These are phyloP conservation scores for Trametes coccinea DNA, from an alignment of 768 basidiomycete species.

Conservation along the genomic window DNA sequence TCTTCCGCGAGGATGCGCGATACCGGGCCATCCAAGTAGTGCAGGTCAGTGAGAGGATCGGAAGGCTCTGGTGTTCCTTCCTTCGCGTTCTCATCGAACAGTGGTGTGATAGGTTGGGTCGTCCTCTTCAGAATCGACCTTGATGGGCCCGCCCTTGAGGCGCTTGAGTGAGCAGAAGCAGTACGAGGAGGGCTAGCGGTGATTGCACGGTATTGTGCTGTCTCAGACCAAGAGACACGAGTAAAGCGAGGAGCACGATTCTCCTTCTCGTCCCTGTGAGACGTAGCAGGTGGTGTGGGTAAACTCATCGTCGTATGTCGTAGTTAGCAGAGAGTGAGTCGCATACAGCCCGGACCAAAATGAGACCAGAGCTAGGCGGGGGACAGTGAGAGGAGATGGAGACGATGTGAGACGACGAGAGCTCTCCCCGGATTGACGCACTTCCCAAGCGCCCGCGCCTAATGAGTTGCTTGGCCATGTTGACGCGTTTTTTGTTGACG, in stretches of 20 bases:
- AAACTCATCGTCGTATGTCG: conserved; percentile 22
- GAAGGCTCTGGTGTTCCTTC: conserved; percentile 78
- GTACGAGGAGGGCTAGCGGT: conserved; percentile 20
- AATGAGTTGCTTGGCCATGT: conserved; percentile 17
- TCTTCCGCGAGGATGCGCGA: conserved; percentile 53
- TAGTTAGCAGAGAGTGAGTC: neutral
- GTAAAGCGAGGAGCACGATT: conserved; percentile 21
- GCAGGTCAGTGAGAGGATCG: conserved; percentile 61
- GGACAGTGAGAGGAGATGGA: conserved; percentile 3
- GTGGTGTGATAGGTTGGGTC: conserved; percentile 36
- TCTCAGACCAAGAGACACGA: conserved; percentile 25
- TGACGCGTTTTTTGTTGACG: conserved; percentile 27
- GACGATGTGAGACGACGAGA: conserved; percentile 6
- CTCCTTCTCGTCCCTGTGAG: conserved; percentile 28
- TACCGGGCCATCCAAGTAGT: conserved; percentile 68
- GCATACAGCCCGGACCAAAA: neutral
- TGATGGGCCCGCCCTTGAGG: conserved; percentile 45
- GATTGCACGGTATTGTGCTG: conserved; percentile 21
- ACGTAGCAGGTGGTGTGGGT: conserved; percentile 27
- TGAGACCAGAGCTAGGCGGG: neutral
- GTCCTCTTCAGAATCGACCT: conserved; percentile 74
- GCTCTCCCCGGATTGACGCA: conserved; percentile 4
- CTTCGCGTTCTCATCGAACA: conserved; percentile 47
- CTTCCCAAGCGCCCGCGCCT: conserved; percentile 12
- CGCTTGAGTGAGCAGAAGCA: conserved; percentile 30